phyloP scores from a whole-genome alignment of 306 rosid genomes.

The Purshia tridentata region DNA sequence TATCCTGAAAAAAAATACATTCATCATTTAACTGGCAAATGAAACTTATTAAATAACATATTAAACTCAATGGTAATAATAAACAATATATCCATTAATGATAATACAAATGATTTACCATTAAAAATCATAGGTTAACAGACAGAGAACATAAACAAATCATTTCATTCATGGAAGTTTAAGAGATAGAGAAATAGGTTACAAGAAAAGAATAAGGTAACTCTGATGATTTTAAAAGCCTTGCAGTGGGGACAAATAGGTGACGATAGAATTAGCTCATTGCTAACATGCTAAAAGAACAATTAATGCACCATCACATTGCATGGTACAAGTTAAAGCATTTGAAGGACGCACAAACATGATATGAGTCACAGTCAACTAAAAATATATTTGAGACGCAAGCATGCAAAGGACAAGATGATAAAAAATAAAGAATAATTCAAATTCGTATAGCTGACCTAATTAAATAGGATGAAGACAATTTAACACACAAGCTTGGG shows the following conservation, averaged over 20 bases:
- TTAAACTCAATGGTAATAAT: neutral
- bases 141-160: neutral
- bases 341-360: slow-evolving; percentile 4
- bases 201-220: neutral
- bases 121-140: neutral
- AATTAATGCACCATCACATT: neutral
- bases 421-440: neutral
- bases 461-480: neutral
- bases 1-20: slow-evolving; percentile 59
- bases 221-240: neutral
- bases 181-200: neutral
- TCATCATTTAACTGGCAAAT: neutral
- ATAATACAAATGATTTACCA: neutral
- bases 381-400: neutral
- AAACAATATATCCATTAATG: too few relatives aligned
- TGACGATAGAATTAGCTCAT: neutral
- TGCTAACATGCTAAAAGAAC: neutral
- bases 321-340: neutral
- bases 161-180: neutral
- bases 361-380: neutral
- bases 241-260: neutral
- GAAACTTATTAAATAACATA: slow-evolving; percentile 7
- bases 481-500: neutral
- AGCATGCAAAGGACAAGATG: neutral
- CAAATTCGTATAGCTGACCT: neutral